Evolutionary conservation across 2,329 filamentous ascomycete genomes (phyloP), one percentile per base, ranked within the genome.

Genomic region (Epichloe gansuensis): DNA sequence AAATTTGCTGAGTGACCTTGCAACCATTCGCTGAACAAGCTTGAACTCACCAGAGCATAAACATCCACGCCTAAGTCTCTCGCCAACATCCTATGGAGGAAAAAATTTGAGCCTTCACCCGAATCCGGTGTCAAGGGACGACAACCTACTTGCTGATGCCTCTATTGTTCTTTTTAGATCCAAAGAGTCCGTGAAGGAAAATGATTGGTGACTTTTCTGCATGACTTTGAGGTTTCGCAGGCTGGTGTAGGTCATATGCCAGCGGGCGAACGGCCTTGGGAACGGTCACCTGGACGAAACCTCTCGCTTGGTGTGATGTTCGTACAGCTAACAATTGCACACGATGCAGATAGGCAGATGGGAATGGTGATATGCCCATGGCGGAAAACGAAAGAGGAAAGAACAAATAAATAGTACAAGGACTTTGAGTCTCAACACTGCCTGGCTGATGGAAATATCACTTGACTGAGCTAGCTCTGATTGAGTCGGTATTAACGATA

Each of bases 81-180:
- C 41, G 89, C 87, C 49, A 97, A 73, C 39, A 80, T 82, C 72
- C 89, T 94, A 59, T 40, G 42, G 11, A 21, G 7, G 3, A 31
- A 50, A 5, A 31, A 47, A 3, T 41, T 25, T 41, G 21, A 45
- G 44, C 11, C 11, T 39, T 48, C 31, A 13, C n/a, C 5, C 3
- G 3, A 41, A 12, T 1, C 9, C 12, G 15, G 17, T 11, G 13
- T 35, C 1, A 27, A 21, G 34, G 35, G 9, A 11, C n/a, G 43
- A 11, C 36, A 35, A 71, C 85, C 66, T 74, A 95, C 91, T 89
- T 95, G 84, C 89, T 94, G 56, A 97, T 93, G 62, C 79, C 87
- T 66, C 90, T 77, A 66, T 96, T 95, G 66, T 97, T 97, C 72
- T 88, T 89, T 72, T 94, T 95, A 39, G 88, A 95, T 21, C 91